phyloP scores from a whole-genome alignment of 148 eudicot genomes.

The Polygonum maritimum region DNA sequence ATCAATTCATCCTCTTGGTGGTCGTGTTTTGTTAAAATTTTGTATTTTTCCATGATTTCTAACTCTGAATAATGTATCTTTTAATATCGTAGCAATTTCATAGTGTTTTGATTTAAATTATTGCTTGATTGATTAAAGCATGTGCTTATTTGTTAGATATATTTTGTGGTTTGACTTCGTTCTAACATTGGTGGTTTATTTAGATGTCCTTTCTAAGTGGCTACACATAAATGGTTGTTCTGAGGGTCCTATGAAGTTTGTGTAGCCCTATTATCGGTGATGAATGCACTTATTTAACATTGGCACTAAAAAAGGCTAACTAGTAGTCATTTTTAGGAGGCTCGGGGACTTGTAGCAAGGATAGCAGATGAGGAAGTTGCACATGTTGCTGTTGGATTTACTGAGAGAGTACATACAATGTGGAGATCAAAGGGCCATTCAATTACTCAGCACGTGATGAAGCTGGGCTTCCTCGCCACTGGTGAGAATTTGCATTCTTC shows the following conservation, averaged over 20 bases:
- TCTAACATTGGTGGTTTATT: background rate
- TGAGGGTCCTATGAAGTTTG: background rate
- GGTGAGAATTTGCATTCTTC: slow-evolving; percentile 32
- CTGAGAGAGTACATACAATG: slow-evolving; percentile 59
- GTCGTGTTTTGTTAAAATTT: too few species aligned
- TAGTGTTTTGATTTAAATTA: too few species aligned
- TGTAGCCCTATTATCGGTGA: background rate
- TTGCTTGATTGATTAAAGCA: too few species aligned
- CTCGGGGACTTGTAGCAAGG: slow-evolving; percentile 84
- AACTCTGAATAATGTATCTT: too few species aligned
- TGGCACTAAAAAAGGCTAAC: background rate
- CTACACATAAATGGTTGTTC: background rate
- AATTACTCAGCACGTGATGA: slow-evolving; percentile 76
- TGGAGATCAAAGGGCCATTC: slow-evolving; percentile 83
- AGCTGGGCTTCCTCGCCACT: slow-evolving; percentile 88
- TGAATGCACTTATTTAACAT: background rate
- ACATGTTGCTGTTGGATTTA: slow-evolving; percentile 90
- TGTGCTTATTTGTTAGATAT: too few species aligned
- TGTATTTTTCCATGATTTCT: too few species aligned
- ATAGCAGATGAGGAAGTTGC: slow-evolving; percentile 93
- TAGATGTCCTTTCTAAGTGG: too few species aligned
- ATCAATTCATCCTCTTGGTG: too few species aligned
- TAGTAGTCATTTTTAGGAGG: slow-evolving; percentile 43
- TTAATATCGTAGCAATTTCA: too few species aligned
- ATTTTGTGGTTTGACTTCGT: background rate